Percentiles rank a stretch among this genome's conserved stretches.
Evolutionary conservation across 2,329 filamentous ascomycete genomes (phyloP).

Genomic region (Zymoseptoria passerinii): DNA sequence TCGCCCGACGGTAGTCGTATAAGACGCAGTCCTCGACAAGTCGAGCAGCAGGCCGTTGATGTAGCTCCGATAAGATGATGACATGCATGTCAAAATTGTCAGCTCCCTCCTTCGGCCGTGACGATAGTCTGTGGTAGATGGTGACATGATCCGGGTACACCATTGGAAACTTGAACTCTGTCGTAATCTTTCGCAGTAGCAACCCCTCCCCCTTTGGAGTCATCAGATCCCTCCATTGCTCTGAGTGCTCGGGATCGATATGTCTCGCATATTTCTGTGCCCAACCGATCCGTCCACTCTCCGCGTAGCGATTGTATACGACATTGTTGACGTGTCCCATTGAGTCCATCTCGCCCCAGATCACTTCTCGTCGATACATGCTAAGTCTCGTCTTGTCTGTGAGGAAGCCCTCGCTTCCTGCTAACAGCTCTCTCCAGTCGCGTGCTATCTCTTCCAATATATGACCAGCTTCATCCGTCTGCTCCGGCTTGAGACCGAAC

Average conservation of each 20-base stretch:
- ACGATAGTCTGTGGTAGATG: constrained; percentile 69
- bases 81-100: constrained; percentile 54
- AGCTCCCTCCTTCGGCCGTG: constrained; percentile 41
- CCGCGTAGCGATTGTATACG: constrained; percentile 73
- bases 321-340: constrained; percentile 74
- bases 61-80: constrained; percentile 64
- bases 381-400: constrained; percentile 54
- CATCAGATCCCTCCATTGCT: constrained; percentile 62
- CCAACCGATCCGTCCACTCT: constrained; percentile 74
- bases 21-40: constrained; percentile 70
- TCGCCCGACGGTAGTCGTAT: constrained; percentile 60
- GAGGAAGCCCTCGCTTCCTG: constrained; percentile 68
- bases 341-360: constrained; percentile 74
- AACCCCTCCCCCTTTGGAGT: constrained; percentile 59
- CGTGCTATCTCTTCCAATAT: constrained; percentile 53
- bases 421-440: constrained; percentile 65
- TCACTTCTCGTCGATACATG: constrained; percentile 58
- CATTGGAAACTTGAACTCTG: constrained; percentile 86
- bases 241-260: constrained; percentile 52
- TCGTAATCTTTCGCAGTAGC: constrained; percentile 70
- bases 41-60: constrained; percentile 63
- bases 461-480: constrained; percentile 49
- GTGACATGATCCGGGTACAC: constrained; percentile 73
- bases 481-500: constrained; percentile 57
- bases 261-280: constrained; percentile 58